phyloP scores from a whole-genome alignment of 1,284 basidiomycete species.

The Irpex sp. region DNA sequence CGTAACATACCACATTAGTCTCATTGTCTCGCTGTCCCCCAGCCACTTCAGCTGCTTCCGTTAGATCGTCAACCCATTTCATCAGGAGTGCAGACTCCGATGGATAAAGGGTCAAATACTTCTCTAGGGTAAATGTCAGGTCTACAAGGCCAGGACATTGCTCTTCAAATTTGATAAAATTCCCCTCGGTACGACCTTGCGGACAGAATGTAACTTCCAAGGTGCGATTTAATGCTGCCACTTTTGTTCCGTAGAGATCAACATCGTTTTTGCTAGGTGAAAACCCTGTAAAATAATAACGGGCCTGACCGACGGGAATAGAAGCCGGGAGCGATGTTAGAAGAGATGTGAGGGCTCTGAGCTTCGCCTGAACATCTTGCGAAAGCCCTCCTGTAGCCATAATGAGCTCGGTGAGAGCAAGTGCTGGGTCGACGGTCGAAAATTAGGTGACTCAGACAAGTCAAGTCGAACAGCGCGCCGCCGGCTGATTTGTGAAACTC shows the following conservation, averaged over 20 bases:
- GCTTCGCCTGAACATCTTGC: background rate
- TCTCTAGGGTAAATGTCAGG: background rate
- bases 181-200: background rate
- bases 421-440: background rate
- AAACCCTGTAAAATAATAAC: constrained; percentile 5
- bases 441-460: background rate
- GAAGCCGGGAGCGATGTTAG: background rate
- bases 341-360: background rate
- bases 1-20: background rate
- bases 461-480: too few species aligned
- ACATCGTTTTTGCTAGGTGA: background rate
- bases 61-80: constrained; percentile 7
- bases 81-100: background rate
- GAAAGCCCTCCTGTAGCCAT: background rate
- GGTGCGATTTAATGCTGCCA: constrained; percentile 6
- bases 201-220: constrained; percentile 9
- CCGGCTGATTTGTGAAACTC: too few species aligned
- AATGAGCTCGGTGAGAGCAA: background rate
- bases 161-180: constrained; percentile 3
- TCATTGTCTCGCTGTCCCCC: background rate
- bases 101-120: background rate
- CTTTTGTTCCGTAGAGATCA: constrained; percentile 1
- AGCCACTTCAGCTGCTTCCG: background rate
- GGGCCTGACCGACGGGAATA: background rate
- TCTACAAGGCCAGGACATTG: constrained; percentile 7